phyloP scores from a whole-genome alignment of 192 early-diverging fungal species.

The Entophlyctis helioformis region DNA sequence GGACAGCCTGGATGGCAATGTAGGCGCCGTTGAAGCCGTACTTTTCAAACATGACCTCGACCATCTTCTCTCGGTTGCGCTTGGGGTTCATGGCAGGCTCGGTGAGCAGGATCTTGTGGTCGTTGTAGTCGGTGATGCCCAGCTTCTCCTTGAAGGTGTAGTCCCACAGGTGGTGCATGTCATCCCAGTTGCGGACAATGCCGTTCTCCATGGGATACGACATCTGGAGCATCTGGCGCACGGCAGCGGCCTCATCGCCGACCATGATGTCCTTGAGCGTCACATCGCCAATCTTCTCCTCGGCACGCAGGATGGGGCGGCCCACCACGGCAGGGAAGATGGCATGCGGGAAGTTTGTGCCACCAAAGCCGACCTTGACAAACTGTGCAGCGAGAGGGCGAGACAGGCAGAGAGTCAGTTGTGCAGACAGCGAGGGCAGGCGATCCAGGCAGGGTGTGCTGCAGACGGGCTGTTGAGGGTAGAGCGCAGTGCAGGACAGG shows the following conservation, averaged over 20 bases:
- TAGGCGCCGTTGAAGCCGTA: conserved; percentile 90
- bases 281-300: conserved; percentile 71
- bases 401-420: not conserved
- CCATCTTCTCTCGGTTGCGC: conserved; percentile 85
- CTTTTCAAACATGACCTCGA: conserved; percentile 90
- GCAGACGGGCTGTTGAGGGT: not conserved
- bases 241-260: conserved; percentile 87
- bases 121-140: conserved; percentile 62
- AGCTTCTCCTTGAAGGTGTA: conserved; percentile 94
- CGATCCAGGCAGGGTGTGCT: not conserved
- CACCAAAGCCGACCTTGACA: conserved; percentile 94
- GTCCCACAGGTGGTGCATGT: conserved; percentile 91
- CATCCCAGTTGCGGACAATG: conserved; percentile 94
- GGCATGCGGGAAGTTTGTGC: conserved; percentile 88
- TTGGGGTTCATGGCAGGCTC: conserved; percentile 95
- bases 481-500: not conserved
- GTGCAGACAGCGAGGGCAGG: not conserved
- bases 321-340: conserved; percentile 98
- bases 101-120: conserved; percentile 90
- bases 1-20: conserved; percentile 92
- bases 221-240: conserved; percentile 84
- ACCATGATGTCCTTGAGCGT: conserved; percentile 93
- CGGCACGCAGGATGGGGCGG: conserved; percentile 91
- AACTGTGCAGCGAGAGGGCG: conserved; percentile 41
- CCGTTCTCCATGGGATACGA: conserved; percentile 99